phyloP scores from a whole-genome alignment of 495 filamentous ascomycete species.

The Cudoniella acicularis region DNA sequence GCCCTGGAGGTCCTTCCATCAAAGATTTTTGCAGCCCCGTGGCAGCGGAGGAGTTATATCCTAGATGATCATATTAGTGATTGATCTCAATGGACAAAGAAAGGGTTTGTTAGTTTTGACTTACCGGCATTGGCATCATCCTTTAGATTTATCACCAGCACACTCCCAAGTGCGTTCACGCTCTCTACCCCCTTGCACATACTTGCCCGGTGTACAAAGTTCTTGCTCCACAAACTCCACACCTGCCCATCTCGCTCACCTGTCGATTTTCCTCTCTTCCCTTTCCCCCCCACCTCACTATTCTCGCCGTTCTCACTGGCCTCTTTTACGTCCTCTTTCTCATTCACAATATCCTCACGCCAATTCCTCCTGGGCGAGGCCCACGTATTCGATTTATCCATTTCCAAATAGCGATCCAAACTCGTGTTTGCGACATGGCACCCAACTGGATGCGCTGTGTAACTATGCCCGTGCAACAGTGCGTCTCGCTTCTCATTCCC shows the following conservation, averaged over 20 bases:
- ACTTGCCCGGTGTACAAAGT: slow-evolving; percentile 54
- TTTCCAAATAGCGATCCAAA: slow-evolving; percentile 47
- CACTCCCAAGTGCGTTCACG: slow-evolving; percentile 65
- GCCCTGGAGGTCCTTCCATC: slow-evolving; percentile 25
- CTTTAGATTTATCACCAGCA: slow-evolving; percentile 62
- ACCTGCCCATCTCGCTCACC: slow-evolving; percentile 23
- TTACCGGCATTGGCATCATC: slow-evolving; percentile 25
- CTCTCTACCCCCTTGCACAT: slow-evolving; percentile 48
- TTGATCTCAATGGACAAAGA: neutral
- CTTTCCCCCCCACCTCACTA: too few relatives aligned
- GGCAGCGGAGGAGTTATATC: slow-evolving; percentile 66
- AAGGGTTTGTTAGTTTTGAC: neutral
- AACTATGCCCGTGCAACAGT: slow-evolving; percentile 75
- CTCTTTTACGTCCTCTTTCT: too few relatives aligned
- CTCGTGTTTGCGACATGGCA: slow-evolving; percentile 66
- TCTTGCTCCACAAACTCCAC: slow-evolving; percentile 68
- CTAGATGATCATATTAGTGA: slow-evolving; percentile 29
- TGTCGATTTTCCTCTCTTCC: neutral
- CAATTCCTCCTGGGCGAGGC: slow-evolving; percentile 41
- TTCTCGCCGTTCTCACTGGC: too few relatives aligned
- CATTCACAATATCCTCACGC: too few relatives aligned
- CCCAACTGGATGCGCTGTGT: slow-evolving; percentile 74
- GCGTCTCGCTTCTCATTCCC: slow-evolving; percentile 66
- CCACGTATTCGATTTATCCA: slow-evolving; percentile 56
- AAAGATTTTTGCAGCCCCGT: slow-evolving; percentile 54